A percentile compares a stretch with the other conserved stretches of the same genome.
phyloP scores from a whole-genome alignment of 768 basidiomycete genomes.

The Auricularia auricula-judae region DNA sequence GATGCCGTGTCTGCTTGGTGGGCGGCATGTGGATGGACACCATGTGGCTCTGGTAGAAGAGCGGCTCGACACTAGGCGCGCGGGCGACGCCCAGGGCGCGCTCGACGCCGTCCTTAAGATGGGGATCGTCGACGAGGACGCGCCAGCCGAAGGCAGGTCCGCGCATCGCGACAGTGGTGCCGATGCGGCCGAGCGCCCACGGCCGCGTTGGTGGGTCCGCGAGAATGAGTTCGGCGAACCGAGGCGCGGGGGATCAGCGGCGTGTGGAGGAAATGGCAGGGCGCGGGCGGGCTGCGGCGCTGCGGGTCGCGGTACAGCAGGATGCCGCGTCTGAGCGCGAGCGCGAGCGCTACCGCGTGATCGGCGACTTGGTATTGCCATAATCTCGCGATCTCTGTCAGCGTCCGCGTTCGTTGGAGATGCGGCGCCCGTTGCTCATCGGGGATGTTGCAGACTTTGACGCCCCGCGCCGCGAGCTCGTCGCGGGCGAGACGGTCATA shows the following conservation, averaged over 20 bases:
- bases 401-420: neutral
- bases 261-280: constrained; percentile 5
- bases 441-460: constrained; percentile 13
- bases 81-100: constrained; percentile 10
- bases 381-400: constrained; percentile 2
- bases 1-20: constrained; percentile 7
- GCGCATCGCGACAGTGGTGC: constrained; percentile 13
- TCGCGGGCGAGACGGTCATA: constrained; percentile 11
- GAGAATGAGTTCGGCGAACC: neutral
- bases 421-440: neutral
- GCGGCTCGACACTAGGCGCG: constrained; percentile 5
- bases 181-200: constrained; percentile 13
- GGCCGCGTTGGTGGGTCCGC: neutral
- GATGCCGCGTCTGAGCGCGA: constrained; percentile 12
- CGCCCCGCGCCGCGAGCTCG: constrained; percentile 6
- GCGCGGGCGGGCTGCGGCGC: constrained; percentile 4
- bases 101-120: constrained; percentile 9
- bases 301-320: constrained; percentile 12
- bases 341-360: constrained; percentile 12
- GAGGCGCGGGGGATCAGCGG: constrained; percentile 8
- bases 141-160: constrained; percentile 15
- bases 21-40: constrained; percentile 11
- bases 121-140: constrained; percentile 14
- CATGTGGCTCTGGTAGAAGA: constrained; percentile 7
- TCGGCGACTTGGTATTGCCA: constrained; percentile 13